A percentile compares a stretch with the other conserved stretches of the same genome.
Evolutionary conservation across 768 basidiomycete genomes (phyloP).

Genomic region (Hygrocybe coccinea): DNA sequence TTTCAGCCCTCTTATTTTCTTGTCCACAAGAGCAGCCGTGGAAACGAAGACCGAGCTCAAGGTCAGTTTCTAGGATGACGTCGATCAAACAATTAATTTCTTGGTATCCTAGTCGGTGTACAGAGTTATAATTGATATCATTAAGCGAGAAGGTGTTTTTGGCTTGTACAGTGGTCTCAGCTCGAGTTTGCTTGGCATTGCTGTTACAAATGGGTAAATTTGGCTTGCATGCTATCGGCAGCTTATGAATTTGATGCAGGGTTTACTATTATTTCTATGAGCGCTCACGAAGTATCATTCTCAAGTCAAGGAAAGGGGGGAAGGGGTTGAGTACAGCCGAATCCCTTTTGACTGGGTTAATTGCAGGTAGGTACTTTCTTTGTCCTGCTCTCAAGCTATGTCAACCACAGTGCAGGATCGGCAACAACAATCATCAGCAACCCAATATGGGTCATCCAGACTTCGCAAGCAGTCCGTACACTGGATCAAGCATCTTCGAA

Average conservation of each 20-base stretch:
- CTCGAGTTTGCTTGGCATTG: constrained; percentile 85
- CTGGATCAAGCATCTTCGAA: constrained; percentile 34
- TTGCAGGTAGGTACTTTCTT: constrained; percentile 57
- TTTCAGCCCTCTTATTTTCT: constrained; percentile 78
- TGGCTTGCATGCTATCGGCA: neutral
- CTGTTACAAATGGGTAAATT: constrained; percentile 82
- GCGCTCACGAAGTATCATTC: constrained; percentile 53
- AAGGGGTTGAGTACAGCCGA: constrained; percentile 81
- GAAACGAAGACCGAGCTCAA: constrained; percentile 75
- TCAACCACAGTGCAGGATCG: constrained; percentile 50
- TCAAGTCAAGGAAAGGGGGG: constrained; percentile 49
- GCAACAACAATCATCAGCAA: constrained; percentile 87
- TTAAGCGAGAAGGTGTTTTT: constrained; percentile 77
- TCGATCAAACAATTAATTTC: neutral
- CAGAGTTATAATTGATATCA: constrained; percentile 64
- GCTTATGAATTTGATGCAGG: constrained; percentile 33
- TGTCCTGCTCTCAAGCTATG: neutral
- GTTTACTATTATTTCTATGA: constrained; percentile 95
- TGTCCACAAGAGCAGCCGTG: constrained; percentile 91
- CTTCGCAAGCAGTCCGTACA: constrained; percentile 73
- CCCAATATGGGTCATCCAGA: constrained; percentile 96
- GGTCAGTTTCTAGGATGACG: constrained; percentile 37
- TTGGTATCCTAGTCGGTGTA: constrained; percentile 49
- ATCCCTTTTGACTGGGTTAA: constrained; percentile 80
- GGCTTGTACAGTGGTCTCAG: constrained; percentile 86